phyloP scores from a whole-genome alignment of 331 rosid species.

The Pyracantha coccinea region DNA sequence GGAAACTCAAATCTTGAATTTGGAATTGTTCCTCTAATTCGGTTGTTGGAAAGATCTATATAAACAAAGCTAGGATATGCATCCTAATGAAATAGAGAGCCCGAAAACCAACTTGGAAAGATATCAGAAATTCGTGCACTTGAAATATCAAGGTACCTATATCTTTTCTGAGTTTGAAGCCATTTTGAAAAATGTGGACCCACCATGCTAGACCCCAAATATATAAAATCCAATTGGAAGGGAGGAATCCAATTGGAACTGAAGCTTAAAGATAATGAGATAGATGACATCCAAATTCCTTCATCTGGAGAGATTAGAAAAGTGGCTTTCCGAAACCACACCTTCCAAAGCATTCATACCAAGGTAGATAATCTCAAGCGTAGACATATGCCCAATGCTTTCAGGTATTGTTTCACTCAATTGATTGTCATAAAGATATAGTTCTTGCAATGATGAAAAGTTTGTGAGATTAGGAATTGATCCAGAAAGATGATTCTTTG shows the following conservation, averaged over 20 bases:
- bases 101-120: background rate
- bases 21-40: background rate
- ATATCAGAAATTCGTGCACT: background rate
- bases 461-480: background rate
- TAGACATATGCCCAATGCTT: background rate
- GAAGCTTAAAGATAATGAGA: background rate
- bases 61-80: background rate
- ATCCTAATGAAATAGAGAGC: too few relatives aligned
- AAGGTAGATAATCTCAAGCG: background rate
- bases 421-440: background rate
- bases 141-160: background rate
- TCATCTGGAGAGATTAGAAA: background rate
- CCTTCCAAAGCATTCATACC: background rate
- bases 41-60: background rate
- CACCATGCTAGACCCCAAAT: background rate
- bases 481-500: background rate
- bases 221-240: background rate
- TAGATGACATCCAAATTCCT: background rate
- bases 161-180: background rate
- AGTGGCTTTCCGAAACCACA: background rate
- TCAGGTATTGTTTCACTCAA: background rate
- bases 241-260: background rate
- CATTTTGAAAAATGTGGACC: background rate
- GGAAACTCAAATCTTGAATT: background rate
- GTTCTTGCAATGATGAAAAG: background rate